phyloP scores from a whole-genome alignment of 768 basidiomycete species.

The Trametes cubensis region DNA sequence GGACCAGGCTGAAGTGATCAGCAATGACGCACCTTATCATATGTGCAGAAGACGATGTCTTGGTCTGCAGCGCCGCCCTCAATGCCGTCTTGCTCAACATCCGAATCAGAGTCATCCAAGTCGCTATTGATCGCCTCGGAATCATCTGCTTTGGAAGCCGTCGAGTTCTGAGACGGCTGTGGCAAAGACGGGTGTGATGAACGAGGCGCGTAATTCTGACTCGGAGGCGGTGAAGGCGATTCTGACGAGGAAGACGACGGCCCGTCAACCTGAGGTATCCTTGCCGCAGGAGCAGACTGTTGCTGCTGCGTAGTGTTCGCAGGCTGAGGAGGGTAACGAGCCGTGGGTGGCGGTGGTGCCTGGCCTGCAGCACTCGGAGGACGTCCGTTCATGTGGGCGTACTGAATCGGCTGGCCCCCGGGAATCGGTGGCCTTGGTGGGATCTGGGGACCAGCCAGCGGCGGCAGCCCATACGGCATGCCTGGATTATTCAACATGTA shows the following conservation, averaged over 20 bases:
- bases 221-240: slow-evolving; percentile 69
- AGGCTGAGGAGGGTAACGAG: slow-evolving; percentile 24
- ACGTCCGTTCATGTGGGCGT: slow-evolving; percentile 37
- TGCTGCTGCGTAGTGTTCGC: neutral
- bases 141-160: slow-evolving; percentile 48
- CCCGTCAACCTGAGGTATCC: slow-evolving; percentile 82
- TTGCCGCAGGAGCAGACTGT: slow-evolving; percentile 7
- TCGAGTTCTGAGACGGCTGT: slow-evolving; percentile 51
- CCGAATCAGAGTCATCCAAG: slow-evolving; percentile 91
- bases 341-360: slow-evolving; percentile 27
- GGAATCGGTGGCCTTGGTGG: slow-evolving; percentile 52
- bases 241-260: slow-evolving; percentile 70
- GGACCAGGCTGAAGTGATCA: neutral
- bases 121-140: slow-evolving; percentile 95
- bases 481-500: slow-evolving; percentile 57
- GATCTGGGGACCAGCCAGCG: slow-evolving; percentile 67
- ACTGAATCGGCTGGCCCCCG: slow-evolving; percentile 62
- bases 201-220: slow-evolving; percentile 63
- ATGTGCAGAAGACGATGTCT: slow-evolving; percentile 97
- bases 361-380: slow-evolving; percentile 17
- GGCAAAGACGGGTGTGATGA: slow-evolving; percentile 76
- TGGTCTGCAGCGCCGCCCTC: slow-evolving; percentile 69
- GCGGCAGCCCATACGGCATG: slow-evolving; percentile 57
- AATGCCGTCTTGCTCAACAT: slow-evolving; percentile 81
- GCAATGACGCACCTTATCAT: slow-evolving; percentile 78